Base-by-base conservation (phyloP, 2,329 filamentous ascomycete genomes). In the Phaeosphaeriaceae sp. region DNA sequence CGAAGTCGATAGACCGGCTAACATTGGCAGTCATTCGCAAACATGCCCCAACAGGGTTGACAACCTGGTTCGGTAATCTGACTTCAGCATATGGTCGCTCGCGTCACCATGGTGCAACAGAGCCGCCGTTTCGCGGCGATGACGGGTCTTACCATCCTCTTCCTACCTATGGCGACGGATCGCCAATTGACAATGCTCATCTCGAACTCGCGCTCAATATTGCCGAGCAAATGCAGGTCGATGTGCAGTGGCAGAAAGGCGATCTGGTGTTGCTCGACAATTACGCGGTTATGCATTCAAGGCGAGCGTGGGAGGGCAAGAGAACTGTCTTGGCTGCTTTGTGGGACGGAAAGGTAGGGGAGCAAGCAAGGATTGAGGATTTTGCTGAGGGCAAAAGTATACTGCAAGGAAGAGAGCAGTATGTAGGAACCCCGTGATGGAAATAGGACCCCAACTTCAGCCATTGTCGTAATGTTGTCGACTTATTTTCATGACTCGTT, bases 231-330 rank as follows among this genome's bases (percentile, higher is more conserved):
- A 60, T 59, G 58, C 50, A 59, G 22, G 62, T 58, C 1, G 43
- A 58, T 47, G 42, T 67, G 22, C 11, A 48, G 9, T 65, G 60
- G 62, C 32, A 63, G 43, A 55, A 54, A 26, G 55, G 62, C 15
- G 58, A 65, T 49, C 22, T 67, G 4, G 52, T 67, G 13, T 32
- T 67, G 26, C 7, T 67, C 17, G 64, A 65, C 52, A 66, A 66
- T 35, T 58, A 60, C 40, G 59, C 56, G n/a, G 61, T 64, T 13
- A 61, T 61, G 56, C 64, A 66, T 55, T 59, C 58, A 21, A 56
- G 59, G 35, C 42, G 52, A 28, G 54, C 57, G 21, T 66, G 59
- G 61, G 44, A 40, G 21, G 61, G 61, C n/a, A 44, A 61, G 47
- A 56, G 61, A 46, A 56, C 19, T 9, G 52, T 66, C 15, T 51